Evolutionary conservation across 1,139 yeast genomes (phyloP), one percentile per base, ranked within the genome.

Genomic region (Nakaseomyces sp.): DNA sequence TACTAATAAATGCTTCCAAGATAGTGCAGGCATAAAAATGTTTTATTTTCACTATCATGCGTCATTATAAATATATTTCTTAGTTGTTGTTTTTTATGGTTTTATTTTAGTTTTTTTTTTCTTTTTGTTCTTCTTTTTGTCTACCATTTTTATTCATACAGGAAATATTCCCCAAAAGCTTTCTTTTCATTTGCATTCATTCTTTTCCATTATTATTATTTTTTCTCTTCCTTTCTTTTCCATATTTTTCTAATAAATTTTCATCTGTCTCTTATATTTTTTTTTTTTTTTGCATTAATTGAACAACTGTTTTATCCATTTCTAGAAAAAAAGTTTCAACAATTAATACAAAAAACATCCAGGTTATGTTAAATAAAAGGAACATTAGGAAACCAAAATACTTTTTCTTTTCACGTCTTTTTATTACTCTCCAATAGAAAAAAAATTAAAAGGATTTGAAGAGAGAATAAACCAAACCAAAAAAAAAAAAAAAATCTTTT

Each of bases 31-130:
- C 32, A 29, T 26, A n/a, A 26, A 9, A 17, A 24, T 3, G 16
- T 20, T 13, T 25, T 22, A 31, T 37, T 22, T 29, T 32, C 19
- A 33, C 36, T 35, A 26, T 26, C 13, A 26, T 26, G n/a, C 29
- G 12, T 9, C n/a, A 5, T 26, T 26, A 26, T 26, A n/a, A 26
- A 26, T 5, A 26, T n/a, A 22, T 22, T 6, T 22, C 24, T 22
- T 22, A 22, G 9, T 22, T 22, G n/a, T n/a, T n/a, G n/a, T n/a
- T n/a, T n/a, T n/a, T n/a, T n/a, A n/a, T n/a, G n/a, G n/a, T 22
- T 22, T 22, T 22, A 7, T 9, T 9, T n/a, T 9, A 26, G 13
- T 3, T 26, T 26, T 26, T 26, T 26, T 10, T 26, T 10, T n/a
- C 13, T n/a, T 26, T 26, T 10, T 26, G 5, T 26, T 26, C n/a